phyloP scores from a whole-genome alignment of 83 land plant species.

The Picea mariana region DNA sequence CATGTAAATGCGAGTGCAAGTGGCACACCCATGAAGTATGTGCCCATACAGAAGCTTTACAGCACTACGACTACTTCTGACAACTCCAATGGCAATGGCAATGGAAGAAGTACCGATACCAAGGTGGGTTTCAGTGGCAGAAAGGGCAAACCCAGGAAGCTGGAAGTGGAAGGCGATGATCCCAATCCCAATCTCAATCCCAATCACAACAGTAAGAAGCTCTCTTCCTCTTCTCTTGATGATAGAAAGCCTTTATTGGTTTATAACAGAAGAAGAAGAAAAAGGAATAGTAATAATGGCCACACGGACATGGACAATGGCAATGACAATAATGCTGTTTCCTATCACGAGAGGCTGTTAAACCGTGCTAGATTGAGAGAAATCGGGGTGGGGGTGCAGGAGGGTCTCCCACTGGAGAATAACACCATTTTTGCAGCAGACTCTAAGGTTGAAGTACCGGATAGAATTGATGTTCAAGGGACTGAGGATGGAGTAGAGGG shows the following conservation, averaged over 20 bases:
- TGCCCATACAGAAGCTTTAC: constrained; percentile 9
- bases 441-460: too few relatives aligned
- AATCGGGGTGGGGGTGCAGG: too few relatives aligned
- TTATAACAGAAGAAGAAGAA: constrained; percentile 9
- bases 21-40: constrained; percentile 15
- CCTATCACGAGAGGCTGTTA: not conserved
- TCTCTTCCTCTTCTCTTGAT: not conserved
- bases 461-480: not conserved
- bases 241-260: not conserved
- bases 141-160: constrained; percentile 15
- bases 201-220: not conserved
- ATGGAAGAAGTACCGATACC: not conserved
- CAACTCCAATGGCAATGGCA: constrained; percentile 9
- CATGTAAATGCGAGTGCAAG: not conserved
- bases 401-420: not conserved
- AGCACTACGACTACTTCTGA: not conserved
- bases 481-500: not conserved
- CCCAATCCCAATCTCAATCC: too few relatives aligned
- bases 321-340: not conserved
- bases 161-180: not conserved
- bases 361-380: not conserved
- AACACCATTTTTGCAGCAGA: too few relatives aligned
- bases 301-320: not conserved
- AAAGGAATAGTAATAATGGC: not conserved
- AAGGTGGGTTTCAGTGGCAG: not conserved